These are phyloP conservation scores for Ramaria rubella DNA, from an alignment of 768 basidiomycete species.

Conservation along the genomic window DNA sequence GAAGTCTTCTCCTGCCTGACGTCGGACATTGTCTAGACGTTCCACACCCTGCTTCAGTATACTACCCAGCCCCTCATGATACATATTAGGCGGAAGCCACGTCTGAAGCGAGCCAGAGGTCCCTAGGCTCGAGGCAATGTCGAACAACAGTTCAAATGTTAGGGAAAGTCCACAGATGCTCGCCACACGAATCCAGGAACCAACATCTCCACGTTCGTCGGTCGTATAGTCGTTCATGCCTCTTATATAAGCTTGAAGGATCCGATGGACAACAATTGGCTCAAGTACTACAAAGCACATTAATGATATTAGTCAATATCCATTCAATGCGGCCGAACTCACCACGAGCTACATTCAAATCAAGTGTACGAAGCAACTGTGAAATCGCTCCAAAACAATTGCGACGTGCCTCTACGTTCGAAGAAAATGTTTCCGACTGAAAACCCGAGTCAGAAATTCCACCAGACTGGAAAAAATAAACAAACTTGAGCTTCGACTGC, in stretches of 20 bases:
- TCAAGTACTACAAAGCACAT: slow-evolving; percentile 37
- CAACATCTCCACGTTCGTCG: slow-evolving; percentile 94
- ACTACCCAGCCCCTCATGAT: slow-evolving; percentile 51
- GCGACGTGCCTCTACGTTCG: slow-evolving; percentile 52
- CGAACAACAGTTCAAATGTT: slow-evolving; percentile 46
- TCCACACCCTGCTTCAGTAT: slow-evolving; percentile 88
- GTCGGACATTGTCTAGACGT: slow-evolving; percentile 84
- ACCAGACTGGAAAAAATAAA: slow-evolving; percentile 28
- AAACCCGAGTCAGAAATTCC: slow-evolving; percentile 23
- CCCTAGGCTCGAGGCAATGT: slow-evolving; percentile 27
- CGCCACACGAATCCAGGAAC: slow-evolving; percentile 87
- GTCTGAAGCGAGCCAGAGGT: slow-evolving; percentile 39
- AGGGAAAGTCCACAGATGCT: slow-evolving; percentile 62
- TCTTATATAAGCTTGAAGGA: slow-evolving; percentile 48
- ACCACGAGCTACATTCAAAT: slow-evolving; percentile 41
- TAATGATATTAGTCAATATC: slow-evolving; percentile 8
- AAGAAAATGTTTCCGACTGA: slow-evolving; percentile 26
- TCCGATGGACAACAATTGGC: slow-evolving; percentile 35
- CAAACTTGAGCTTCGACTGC: slow-evolving; percentile 50
- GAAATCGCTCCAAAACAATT: slow-evolving; percentile 47
- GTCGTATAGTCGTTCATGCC: slow-evolving; percentile 86
- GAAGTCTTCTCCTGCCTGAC: slow-evolving; percentile 65
- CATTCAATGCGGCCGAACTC: slow-evolving; percentile 19
- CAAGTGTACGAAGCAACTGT: slow-evolving; percentile 36
- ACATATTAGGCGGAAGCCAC: slow-evolving; percentile 55